Evolutionary conservation across 192 early-diverging fungal genomes (phyloP), one percentile per base, ranked within the genome.

Genomic region (Glomus cerebriforme): DNA sequence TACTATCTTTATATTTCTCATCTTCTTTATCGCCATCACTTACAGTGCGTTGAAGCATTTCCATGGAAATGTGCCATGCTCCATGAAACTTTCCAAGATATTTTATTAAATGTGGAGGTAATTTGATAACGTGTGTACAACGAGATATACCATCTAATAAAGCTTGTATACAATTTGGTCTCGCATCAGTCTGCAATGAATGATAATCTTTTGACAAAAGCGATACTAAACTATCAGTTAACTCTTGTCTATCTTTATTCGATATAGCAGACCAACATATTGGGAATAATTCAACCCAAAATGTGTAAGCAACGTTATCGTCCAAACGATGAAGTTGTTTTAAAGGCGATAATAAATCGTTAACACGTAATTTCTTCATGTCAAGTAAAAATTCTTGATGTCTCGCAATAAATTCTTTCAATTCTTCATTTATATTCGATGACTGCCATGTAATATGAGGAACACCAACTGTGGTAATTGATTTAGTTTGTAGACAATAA

Each of bases 91-190:
- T 93, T n/a, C 95, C 96, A 31, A 98, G 87, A 80, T 96, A 97
- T 63, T 93, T 94, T 60, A 99, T 86, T 35, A 99, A 89, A 79
- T 97, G 96, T 24, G 98, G 97, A 10, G 98, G 95, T 22, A 99
- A 85, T 43, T 90, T 90, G 29, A 96, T 92, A 6, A 86, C 37
- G 2, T 95, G 92, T 0, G 86, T 66, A 69, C 93, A 96, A 19
- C 85, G 87, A 65, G 92, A 91, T 75, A 97, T 91, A 62, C 93
- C 96, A 1, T 98, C 94, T 24, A 99, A 81, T 3, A 99, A 82
- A 3, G 95, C 92, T 80, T 97, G 96, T 27, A 99, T 92, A 4
- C 99, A 95, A 83, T 99, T 99, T n/a, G 97, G 96, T 7, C 96
- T 89, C 39, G 87, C 71, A 22, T 91, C 87, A 9, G 86, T 84